phyloP scores from a whole-genome alignment of 2,329 filamentous ascomycete genomes.

The Cladosporium sp. region DNA sequence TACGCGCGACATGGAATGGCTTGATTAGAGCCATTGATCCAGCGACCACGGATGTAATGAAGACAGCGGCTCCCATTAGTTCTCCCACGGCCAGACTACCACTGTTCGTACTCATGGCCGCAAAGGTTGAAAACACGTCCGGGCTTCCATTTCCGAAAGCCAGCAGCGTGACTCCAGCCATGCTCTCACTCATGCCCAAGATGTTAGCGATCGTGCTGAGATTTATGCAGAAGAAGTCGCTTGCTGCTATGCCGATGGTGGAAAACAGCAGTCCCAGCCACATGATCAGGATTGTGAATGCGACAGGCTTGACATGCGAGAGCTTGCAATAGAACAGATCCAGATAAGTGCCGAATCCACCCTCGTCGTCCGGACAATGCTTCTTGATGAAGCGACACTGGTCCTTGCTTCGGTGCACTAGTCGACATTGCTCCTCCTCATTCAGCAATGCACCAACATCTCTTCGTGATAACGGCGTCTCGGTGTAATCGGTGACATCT shows the following conservation, averaged over 20 bases:
- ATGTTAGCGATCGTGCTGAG: slow-evolving; percentile 86
- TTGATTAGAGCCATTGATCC: slow-evolving; percentile 96
- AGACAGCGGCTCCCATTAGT: slow-evolving; percentile 87
- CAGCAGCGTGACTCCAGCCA: slow-evolving; percentile 92
- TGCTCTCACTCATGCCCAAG: slow-evolving; percentile 88
- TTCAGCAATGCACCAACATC: slow-evolving; percentile 9
- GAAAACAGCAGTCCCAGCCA: slow-evolving; percentile 92
- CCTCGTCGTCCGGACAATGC: slow-evolving; percentile 85
- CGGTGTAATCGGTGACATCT: background rate
- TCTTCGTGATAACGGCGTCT: background rate
- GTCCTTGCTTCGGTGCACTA: slow-evolving; percentile 70
- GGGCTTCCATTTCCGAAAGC: slow-evolving; percentile 97
- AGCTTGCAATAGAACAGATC: slow-evolving; percentile 85
- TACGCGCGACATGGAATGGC: slow-evolving; percentile 85
- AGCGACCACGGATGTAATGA: slow-evolving; percentile 93
- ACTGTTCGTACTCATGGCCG: slow-evolving; percentile 93
- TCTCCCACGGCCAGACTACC: slow-evolving; percentile 96
- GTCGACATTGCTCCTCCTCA: slow-evolving; percentile 61
- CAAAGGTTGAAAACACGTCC: slow-evolving; percentile 97
- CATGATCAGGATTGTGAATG: slow-evolving; percentile 70
- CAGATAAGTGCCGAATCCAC: slow-evolving; percentile 84
- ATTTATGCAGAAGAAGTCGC: slow-evolving; percentile 97
- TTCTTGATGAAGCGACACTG: slow-evolving; percentile 80
- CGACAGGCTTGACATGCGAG: slow-evolving; percentile 63
- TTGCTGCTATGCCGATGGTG: slow-evolving; percentile 95